Base-by-base conservation (phyloP, 73 alveolate species). In the Paramecium biaurelia region DNA sequence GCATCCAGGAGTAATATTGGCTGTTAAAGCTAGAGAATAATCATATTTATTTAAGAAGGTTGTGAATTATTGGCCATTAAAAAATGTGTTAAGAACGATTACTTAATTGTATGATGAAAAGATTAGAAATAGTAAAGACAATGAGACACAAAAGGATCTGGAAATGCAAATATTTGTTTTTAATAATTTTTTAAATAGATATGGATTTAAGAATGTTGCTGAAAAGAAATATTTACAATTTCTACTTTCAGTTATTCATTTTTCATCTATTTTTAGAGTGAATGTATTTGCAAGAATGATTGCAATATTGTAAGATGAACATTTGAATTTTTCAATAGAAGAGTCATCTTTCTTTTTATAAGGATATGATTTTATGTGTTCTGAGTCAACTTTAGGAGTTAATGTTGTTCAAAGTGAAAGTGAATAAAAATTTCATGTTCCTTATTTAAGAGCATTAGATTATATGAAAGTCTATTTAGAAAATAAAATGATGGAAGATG, bases 191-290 rank as follows among this genome's bases (percentile, higher is more conserved):
- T 45, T 89, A 45, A 45, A 89, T 76, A 89, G 70, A 42, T 89
- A 70, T 72, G 94, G 94, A 47, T 89, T 89, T 72, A 89, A 89
- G 26, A 70, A 38, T 58, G 94, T 89, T 21, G 94, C 94, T 70
- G 94, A 89, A 89, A 89, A 89, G 45, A 89, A 89, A 72, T 89
- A 68, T 20, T 37, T 82, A 7, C 37, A 89, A 49, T 89, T 89
- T 70, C 32, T 89, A 45, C 56, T 89, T 57, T 70, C 92, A 26
- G 94, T 89, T 5, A 70, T 89, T 15, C 87, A 89, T 41, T 89
- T 70, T 35, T 70, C 70, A 47, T 89, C 89, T 0, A 89, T 89
- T 7, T 89, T 89, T 70, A 89, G 94, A 47, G 92, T 89, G 2
- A 89, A 89, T 49, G 74, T 89, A 82, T 89, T 89, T 70, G 87